phyloP scores from a whole-genome alignment of 2,329 filamentous ascomycete species.

The Cladophialophora bantiana region DNA sequence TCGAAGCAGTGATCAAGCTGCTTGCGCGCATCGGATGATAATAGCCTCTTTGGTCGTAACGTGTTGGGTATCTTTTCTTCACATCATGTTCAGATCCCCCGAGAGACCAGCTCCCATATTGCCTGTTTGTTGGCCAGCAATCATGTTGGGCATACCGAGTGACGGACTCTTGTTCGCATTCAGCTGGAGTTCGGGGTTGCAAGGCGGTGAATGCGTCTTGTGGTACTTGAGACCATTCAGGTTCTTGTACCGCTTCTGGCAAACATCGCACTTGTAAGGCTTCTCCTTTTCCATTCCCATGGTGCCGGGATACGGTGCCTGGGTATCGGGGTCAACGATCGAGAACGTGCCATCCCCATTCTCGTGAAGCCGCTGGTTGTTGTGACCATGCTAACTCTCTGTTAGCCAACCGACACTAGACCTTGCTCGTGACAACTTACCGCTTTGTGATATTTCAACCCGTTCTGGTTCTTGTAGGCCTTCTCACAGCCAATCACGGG shows the following conservation, averaged over 20 bases:
- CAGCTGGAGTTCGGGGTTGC: conserved; percentile 80
- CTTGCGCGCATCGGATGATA: conserved; percentile 13
- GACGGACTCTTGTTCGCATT: conserved; percentile 51
- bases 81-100: conserved; percentile 41
- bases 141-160: conserved; percentile 32
- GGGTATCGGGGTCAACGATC: conserved; percentile 96
- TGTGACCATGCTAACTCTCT: conserved; percentile 76
- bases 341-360: conserved; percentile 97
- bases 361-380: conserved; percentile 94
- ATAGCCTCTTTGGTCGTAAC: conserved; percentile 17
- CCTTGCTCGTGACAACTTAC: conserved; percentile 52
- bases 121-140: conserved; percentile 53
- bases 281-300: conserved; percentile 99
- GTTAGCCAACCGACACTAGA: conserved; percentile 38
- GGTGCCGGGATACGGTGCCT: conserved; percentile 90
- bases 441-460: conserved; percentile 85
- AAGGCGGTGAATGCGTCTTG: conserved; percentile 84
- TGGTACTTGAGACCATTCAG: conserved; percentile 97
- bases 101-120: conserved; percentile 57
- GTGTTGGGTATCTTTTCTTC: conserved; percentile 15
- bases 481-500: conserved; percentile 96
- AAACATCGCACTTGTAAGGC: conserved; percentile 95
- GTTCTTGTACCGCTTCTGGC: conserved; percentile 99
- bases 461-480: conserved; percentile 99
- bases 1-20: conserved; percentile 9